Conservation (phyloP, 257 asterid species). For the Schizonepeta tenuifolia region DNA sequence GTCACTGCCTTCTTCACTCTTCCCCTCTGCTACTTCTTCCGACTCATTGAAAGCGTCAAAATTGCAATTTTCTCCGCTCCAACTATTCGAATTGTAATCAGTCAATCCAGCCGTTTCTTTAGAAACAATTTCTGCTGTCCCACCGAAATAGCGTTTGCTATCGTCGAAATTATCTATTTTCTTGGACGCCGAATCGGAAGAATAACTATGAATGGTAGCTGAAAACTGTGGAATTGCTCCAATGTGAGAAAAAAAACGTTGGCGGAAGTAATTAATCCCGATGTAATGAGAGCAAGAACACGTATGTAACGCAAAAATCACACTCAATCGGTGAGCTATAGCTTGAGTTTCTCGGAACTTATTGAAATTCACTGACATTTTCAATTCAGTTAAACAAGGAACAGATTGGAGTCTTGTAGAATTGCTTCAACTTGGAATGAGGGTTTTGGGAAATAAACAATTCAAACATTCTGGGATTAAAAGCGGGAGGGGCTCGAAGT, state of each 20-base stretch:
- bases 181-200: slow-evolving; percentile 27
- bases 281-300: slow-evolving; percentile 32
- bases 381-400: slow-evolving; percentile 7
- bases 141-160: slow-evolving; percentile 29
- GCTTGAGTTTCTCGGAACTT: slow-evolving; percentile 17
- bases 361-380: slow-evolving; percentile 27
- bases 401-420: neutral
- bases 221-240: slow-evolving; percentile 34
- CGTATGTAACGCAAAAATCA: slow-evolving; percentile 6
- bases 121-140: slow-evolving; percentile 35
- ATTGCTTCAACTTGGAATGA: neutral
- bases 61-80: slow-evolving; percentile 41
- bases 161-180: slow-evolving; percentile 34
- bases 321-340: slow-evolving; percentile 33
- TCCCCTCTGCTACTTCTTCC: slow-evolving; percentile 42
- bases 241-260: slow-evolving; percentile 26
- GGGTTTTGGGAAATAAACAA: slow-evolving; percentile 20
- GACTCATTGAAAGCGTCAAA: slow-evolving; percentile 40
- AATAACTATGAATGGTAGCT: slow-evolving; percentile 27
- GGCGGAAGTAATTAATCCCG: slow-evolving; percentile 23
- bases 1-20: slow-evolving; percentile 40
- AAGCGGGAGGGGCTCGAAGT: neutral
- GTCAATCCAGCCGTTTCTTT: slow-evolving; percentile 30
- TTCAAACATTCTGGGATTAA: neutral
- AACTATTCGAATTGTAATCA: slow-evolving; percentile 26